phyloP scores from a whole-genome alignment of 2,329 filamentous ascomycete species.

The Nannizziopsis barbatae region DNA sequence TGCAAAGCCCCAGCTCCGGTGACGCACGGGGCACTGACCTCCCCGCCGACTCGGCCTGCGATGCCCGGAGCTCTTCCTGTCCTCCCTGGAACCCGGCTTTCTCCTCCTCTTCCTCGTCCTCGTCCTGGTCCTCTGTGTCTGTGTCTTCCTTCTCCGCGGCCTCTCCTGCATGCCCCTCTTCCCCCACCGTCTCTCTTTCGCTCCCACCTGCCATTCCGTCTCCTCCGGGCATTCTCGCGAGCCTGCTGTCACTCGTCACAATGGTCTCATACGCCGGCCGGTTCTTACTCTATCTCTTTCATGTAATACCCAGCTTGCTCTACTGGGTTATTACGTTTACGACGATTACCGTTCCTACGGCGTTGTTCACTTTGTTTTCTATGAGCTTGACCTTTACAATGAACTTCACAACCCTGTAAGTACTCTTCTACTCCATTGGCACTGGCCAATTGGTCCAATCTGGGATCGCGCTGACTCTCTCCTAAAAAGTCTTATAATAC shows the following conservation, averaged over 20 bases:
- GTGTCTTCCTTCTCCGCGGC: slow-evolving; percentile 6
- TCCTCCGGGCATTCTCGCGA: not conserved
- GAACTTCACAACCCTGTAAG: slow-evolving; percentile 92
- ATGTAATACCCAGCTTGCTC: slow-evolving; percentile 46
- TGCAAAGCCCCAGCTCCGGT: too few species aligned
- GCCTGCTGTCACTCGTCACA: slow-evolving; percentile 8
- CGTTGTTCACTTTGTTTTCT: slow-evolving; percentile 81
- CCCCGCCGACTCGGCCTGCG: not conserved
- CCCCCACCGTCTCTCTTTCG: not conserved
- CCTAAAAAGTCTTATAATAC: slow-evolving; percentile 55
- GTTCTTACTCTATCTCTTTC: slow-evolving; percentile 38
- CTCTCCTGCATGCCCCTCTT: not conserved
- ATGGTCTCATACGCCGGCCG: slow-evolving; percentile 14
- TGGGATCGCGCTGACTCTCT: not conserved
- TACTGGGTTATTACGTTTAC: slow-evolving; percentile 77
- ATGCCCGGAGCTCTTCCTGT: not conserved
- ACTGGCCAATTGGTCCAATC: too few species aligned
- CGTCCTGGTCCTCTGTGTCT: not conserved
- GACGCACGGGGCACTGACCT: too few species aligned
- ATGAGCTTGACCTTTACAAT: slow-evolving; percentile 94
- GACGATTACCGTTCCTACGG: slow-evolving; percentile 78
- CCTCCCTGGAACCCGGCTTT: slow-evolving; percentile 1
- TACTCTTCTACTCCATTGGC: not conserved
- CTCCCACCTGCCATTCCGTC: slow-evolving; percentile 1
- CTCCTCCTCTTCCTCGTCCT: slow-evolving; percentile 6